A percentile compares a stretch with the other conserved stretches of the same genome.
These are phyloP conservation scores for Rutstroemia sp. DNA, from an alignment of 2,329 filamentous ascomycete species.

Conservation along the genomic window DNA sequence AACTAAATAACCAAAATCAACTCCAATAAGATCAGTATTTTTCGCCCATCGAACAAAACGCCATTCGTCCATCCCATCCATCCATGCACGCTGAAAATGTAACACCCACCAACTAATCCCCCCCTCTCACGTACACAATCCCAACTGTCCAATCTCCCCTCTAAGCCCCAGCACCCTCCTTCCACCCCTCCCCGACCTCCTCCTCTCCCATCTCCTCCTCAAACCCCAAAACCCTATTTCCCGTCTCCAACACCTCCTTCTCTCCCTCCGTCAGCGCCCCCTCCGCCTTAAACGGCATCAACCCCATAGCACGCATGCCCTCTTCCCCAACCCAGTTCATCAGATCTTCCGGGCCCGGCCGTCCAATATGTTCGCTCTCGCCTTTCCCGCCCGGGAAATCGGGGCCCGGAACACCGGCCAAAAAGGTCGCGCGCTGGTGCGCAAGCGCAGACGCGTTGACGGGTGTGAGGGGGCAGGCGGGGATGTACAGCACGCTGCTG, in stretches of 20 bases:
- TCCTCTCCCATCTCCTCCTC: background rate
- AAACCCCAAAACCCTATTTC: background rate
- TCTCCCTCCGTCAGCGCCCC: background rate
- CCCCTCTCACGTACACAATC: too few relatives aligned
- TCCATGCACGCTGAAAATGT: too few relatives aligned
- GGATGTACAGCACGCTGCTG: conserved; percentile 84
- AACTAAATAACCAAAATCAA: too few relatives aligned
- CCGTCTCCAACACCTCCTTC: background rate
- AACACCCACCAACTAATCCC: too few relatives aligned
- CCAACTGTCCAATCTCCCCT: too few relatives aligned
- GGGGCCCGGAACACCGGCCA: conserved; percentile 56
- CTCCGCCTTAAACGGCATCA: conserved; percentile 35
- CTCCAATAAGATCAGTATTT: too few relatives aligned
- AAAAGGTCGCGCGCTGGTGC: conserved; percentile 65
- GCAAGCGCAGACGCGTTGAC: conserved; percentile 64
- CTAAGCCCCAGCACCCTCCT: too few relatives aligned
- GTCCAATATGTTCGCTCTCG: conserved; percentile 47
- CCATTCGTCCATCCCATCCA: too few relatives aligned
- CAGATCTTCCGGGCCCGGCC: conserved; percentile 29
- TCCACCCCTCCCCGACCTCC: background rate
- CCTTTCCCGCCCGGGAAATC: conserved; percentile 68
- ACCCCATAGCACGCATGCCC: conserved; percentile 49
- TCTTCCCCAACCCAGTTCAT: conserved; percentile 39
- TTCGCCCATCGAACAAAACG: too few relatives aligned
- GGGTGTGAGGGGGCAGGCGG: conserved; percentile 72